Evolutionary conservation across 78 protist species (phyloP).

Genomic region (Cavenderia fasciculata): DNA sequence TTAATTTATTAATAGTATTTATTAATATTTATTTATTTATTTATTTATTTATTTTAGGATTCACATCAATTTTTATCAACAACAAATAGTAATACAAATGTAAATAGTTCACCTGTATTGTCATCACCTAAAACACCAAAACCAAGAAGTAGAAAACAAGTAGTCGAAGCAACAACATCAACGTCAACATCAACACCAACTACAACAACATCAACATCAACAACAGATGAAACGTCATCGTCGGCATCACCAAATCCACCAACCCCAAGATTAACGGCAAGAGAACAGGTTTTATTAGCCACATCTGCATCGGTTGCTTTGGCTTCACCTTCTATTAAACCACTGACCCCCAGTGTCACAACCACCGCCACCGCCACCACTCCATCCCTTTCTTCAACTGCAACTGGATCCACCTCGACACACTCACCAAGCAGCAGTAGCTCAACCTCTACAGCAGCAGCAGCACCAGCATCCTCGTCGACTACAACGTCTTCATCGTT

Average conservation of each 20-base stretch:
- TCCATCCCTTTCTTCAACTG: no score
- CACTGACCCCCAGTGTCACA: no score
- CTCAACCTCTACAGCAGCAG: no score
- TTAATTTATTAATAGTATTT: background rate
- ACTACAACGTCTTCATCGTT: background rate
- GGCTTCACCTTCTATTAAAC: no score
- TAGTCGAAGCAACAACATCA: background rate
- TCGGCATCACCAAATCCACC: background rate
- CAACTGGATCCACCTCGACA: no score
- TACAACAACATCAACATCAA: background rate
- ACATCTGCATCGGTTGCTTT: background rate
- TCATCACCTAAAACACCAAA: slow-evolving; percentile 22
- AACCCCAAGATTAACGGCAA: slow-evolving; percentile 45
- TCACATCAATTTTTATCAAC: background rate
- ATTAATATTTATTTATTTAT: background rate
- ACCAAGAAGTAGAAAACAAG: background rate
- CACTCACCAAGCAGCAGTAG: no score
- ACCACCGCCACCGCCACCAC: no score
- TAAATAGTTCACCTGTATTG: slow-evolving; percentile 17
- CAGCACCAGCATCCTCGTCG: no score
- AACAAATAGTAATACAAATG: background rate
- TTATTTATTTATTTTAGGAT: background rate
- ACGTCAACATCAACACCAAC: background rate
- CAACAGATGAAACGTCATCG: background rate
- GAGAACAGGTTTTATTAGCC: slow-evolving; percentile 48